Percentiles rank a stretch among this genome's conserved stretches.
Evolutionary conservation across 2,329 filamentous ascomycete genomes (phyloP).

Genomic region (Claviceps cyperi): DNA sequence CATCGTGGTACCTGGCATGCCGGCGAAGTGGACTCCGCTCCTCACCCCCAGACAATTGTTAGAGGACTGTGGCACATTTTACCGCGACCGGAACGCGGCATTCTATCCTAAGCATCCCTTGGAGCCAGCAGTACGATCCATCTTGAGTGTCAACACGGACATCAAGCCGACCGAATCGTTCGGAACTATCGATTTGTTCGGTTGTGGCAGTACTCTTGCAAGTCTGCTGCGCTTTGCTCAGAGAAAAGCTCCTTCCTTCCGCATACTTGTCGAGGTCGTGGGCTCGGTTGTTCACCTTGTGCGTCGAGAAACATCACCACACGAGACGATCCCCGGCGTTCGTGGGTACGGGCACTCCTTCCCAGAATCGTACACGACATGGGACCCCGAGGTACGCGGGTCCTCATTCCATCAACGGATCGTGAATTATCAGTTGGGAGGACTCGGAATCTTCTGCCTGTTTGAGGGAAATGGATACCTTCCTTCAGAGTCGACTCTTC

Average conservation of each 20-base stretch:
- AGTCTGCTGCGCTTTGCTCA: slow-evolving; percentile 41
- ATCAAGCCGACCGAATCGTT: too few species aligned
- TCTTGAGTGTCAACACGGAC: slow-evolving; percentile 14
- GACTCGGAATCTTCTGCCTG: slow-evolving; percentile 13
- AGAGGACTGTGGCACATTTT: slow-evolving; percentile 34
- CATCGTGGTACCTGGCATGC: slow-evolving; percentile 18
- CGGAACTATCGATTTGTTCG: slow-evolving; percentile 32
- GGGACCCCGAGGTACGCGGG: slow-evolving; percentile 36
- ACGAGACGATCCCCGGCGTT: slow-evolving; percentile 38
- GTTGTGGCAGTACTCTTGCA: slow-evolving; percentile 42
- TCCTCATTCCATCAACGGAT: slow-evolving; percentile 47
- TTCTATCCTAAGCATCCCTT: slow-evolving; percentile 33
- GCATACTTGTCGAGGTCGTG: slow-evolving; percentile 40
- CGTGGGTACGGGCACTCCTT: slow-evolving; percentile 52
- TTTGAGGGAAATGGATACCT: slow-evolving; percentile 17
- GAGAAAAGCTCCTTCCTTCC: slow-evolving; percentile 30
- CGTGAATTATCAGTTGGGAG: slow-evolving; percentile 2
- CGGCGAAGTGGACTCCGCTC: slow-evolving; percentile 34
- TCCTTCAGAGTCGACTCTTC: not conserved
- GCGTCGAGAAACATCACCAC: slow-evolving; percentile 45
- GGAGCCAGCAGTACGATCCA: slow-evolving; percentile 31
- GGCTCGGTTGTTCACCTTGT: slow-evolving; percentile 42
- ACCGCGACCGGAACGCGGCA: slow-evolving; percentile 39
- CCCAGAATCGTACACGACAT: slow-evolving; percentile 50
- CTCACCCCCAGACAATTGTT: slow-evolving; percentile 16